phyloP scores from a whole-genome alignment of 768 basidiomycete species.

The Neoboletus brunneissimus region DNA sequence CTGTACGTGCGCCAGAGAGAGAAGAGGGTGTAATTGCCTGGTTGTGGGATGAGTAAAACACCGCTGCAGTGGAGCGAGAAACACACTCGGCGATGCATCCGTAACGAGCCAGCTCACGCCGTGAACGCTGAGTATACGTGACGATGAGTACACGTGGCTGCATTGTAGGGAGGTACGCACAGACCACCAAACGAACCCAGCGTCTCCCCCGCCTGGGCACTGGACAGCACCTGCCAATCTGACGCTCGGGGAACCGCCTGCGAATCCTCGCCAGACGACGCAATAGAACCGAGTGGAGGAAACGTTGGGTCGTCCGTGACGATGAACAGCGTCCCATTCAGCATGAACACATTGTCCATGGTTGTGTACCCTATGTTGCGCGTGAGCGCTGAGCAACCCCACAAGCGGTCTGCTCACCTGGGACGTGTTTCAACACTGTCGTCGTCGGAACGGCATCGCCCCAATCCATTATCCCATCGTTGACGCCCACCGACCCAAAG shows the following conservation, averaged over 20 bases:
- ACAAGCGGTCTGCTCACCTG: slow-evolving; percentile 45
- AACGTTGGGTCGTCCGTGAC: slow-evolving; percentile 66
- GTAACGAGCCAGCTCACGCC: slow-evolving; percentile 69
- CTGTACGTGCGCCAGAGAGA: slow-evolving; percentile 78
- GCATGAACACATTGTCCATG: slow-evolving; percentile 76
- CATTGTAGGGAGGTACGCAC: slow-evolving; percentile 34
- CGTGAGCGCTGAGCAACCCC: not conserved
- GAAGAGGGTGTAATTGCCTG: slow-evolving; percentile 68
- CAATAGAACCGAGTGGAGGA: slow-evolving; percentile 54
- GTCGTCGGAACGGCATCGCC: slow-evolving; percentile 53
- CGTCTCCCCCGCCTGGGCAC: slow-evolving; percentile 42
- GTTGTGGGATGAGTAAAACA: slow-evolving; percentile 1
- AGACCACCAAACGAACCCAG: slow-evolving; percentile 54
- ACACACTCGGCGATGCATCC: slow-evolving; percentile 51
- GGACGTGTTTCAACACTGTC: slow-evolving; percentile 56
- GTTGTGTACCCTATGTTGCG: slow-evolving; percentile 68
- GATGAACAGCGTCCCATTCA: slow-evolving; percentile 69
- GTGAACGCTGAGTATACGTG: slow-evolving; percentile 44
- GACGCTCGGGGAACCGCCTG: slow-evolving; percentile 41
- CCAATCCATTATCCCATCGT: slow-evolving; percentile 59
- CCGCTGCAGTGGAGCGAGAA: not conserved
- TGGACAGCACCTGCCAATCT: slow-evolving; percentile 62
- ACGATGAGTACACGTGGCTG: not conserved
- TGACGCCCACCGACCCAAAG: slow-evolving; percentile 35
- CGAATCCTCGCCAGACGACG: slow-evolving; percentile 35